Evolutionary conservation across 23 red algal genomes (phyloP).

Genomic region (Chondrus crispus): DNA sequence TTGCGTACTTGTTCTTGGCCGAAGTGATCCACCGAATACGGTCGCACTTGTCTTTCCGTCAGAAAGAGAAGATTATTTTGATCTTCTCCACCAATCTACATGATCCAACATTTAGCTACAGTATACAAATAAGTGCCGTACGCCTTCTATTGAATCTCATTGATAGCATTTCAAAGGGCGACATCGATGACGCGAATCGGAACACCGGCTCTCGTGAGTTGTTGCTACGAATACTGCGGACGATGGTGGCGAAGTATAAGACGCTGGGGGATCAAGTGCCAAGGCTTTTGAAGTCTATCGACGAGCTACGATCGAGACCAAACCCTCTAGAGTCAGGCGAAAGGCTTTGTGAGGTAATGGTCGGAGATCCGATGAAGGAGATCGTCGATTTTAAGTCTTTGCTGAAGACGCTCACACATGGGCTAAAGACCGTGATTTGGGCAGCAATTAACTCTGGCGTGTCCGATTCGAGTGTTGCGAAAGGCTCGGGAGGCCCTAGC

Average conservation of each 20-base stretch:
- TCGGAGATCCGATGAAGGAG: constrained; percentile 77
- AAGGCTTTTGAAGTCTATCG: constrained; percentile 17
- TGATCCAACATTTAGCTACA: constrained; percentile 73
- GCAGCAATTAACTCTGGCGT: constrained; percentile 63
- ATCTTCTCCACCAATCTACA: constrained; percentile 94
- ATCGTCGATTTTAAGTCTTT: constrained; percentile 77
- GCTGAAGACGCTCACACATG: constrained; percentile 84
- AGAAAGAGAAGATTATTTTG: constrained; percentile 77
- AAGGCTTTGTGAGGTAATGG: constrained; percentile 32
- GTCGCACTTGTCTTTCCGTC: constrained; percentile 60
- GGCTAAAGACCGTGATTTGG: constrained; percentile 91
- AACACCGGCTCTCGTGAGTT: constrained; percentile 53
- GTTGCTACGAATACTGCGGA: constrained; percentile 82
- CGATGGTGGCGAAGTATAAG: constrained; percentile 73
- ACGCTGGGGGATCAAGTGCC: constrained; percentile 70
- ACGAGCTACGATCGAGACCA: not conserved
- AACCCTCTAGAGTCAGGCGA: constrained; percentile 27
- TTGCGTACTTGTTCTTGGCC: constrained; percentile 97
- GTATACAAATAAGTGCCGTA: constrained; percentile 82
- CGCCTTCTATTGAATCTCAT: constrained; percentile 89
- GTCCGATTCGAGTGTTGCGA: not conserved
- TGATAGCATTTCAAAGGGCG: constrained; percentile 73
- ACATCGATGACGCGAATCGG: not conserved
- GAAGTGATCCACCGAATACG: constrained; percentile 95
- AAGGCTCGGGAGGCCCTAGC: not conserved